These are phyloP conservation scores for Xenosphaeropsis pyriputrescens DNA, from an alignment of 2,329 filamentous ascomycete species.

Conservation along the genomic window DNA sequence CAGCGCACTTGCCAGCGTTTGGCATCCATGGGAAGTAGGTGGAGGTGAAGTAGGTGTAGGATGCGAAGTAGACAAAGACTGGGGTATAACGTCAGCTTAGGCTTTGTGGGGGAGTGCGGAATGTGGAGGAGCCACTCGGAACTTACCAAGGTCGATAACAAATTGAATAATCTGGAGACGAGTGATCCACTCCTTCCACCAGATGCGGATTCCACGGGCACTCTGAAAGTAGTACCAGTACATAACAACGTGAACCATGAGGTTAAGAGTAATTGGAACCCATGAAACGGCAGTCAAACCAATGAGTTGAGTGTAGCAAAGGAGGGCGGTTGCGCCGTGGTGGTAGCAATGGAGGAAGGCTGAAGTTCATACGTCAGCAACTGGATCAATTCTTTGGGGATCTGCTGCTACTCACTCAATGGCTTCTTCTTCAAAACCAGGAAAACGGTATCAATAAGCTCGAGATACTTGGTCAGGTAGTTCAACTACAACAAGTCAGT, in stretches of 20 bases:
- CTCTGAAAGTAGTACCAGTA: conserved; percentile 99
- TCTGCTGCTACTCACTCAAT: conserved; percentile 41
- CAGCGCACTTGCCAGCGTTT: conserved; percentile 73
- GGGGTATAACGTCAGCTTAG: background rate
- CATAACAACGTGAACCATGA: conserved; percentile 94
- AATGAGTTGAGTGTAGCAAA: conserved; percentile 95
- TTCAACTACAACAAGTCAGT: conserved; percentile 55
- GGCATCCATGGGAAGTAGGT: conserved; percentile 80
- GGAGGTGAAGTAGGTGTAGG: conserved; percentile 96
- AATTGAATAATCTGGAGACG: conserved; percentile 95
- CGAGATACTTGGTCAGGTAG: conserved; percentile 96
- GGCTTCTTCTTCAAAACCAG: conserved; percentile 99
- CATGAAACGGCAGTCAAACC: conserved; percentile 88
- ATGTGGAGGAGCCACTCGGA: background rate
- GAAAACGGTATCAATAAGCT: conserved; percentile 91
- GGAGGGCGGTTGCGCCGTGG: conserved; percentile 88
- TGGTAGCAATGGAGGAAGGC: conserved; percentile 98
- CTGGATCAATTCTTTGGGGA: too few relatives aligned
- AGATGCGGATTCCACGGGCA: conserved; percentile 85
- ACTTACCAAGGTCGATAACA: conserved; percentile 11
- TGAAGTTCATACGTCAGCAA: conserved; percentile 12
- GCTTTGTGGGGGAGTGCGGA: background rate
- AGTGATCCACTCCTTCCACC: conserved; percentile 99
- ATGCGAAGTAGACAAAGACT: conserved; percentile 97
- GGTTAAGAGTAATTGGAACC: conserved; percentile 86